phyloP scores from a whole-genome alignment of 371 early-diverging fungal species.

The Mucor sp. region DNA sequence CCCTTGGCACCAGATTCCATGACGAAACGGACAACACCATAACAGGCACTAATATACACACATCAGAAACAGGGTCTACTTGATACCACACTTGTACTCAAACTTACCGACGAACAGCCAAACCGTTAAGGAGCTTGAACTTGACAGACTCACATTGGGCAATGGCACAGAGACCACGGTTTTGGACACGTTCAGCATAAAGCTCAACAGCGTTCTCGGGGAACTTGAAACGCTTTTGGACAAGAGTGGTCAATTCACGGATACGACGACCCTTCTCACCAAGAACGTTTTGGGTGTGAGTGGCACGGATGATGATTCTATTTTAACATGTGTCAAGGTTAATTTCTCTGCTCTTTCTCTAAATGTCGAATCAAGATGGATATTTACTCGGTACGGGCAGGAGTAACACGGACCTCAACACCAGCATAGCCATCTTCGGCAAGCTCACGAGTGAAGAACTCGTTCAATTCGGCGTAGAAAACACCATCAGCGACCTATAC shows the following conservation, averaged over 20 bases:
- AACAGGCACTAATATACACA: conserved; percentile 79
- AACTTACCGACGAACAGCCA: conserved; percentile 90
- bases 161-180: conserved; percentile 99
- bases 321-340: not conserved
- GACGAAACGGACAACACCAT: conserved; percentile 98
- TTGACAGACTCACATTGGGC: conserved; percentile 99
- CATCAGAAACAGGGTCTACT: conserved; percentile 1
- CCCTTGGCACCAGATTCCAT: conserved; percentile 99
- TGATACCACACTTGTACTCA: not conserved
- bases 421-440: conserved; percentile 94
- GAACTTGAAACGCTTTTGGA: conserved; percentile 99
- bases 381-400: conserved; percentile 92
- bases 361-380: not conserved
- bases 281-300: conserved; percentile 97
- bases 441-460: conserved; percentile 96
- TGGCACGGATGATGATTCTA: conserved; percentile 97
- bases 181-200: conserved; percentile 98
- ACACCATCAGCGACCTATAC: conserved; percentile 97
- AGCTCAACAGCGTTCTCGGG: conserved; percentile 97
- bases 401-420: conserved; percentile 98
- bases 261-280: conserved; percentile 99
- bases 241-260: conserved; percentile 97
- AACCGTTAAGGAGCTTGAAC: conserved; percentile 96
- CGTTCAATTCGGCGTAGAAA: conserved; percentile 99
- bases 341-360: not conserved